phyloP scores from a whole-genome alignment of 805 yeast species.

The Wickerhamiella hasegawae region DNA sequence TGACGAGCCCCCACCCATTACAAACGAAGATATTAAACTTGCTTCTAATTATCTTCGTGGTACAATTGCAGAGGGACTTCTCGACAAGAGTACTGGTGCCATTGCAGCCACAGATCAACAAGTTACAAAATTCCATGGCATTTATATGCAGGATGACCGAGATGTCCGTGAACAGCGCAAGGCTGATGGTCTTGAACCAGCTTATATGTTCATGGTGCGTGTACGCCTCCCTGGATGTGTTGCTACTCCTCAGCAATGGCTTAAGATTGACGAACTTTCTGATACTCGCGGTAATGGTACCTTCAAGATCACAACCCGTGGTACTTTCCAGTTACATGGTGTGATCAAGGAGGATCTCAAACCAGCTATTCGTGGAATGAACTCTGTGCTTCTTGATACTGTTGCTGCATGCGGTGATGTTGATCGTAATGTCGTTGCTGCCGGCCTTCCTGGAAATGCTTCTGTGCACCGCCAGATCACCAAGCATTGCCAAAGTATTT shows the following conservation, averaged over 20 bases:
- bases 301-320: constrained; percentile 87
- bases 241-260: constrained; percentile 80
- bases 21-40: constrained; percentile 90
- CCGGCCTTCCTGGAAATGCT: constrained; percentile 78
- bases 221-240: constrained; percentile 89
- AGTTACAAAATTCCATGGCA: constrained; percentile 93
- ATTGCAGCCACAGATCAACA: constrained; percentile 84
- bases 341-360: constrained; percentile 78
- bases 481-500: constrained; percentile 43
- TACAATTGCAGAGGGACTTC: constrained; percentile 73
- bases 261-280: constrained; percentile 67
- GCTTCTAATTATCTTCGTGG: constrained; percentile 82
- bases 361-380: constrained; percentile 86
- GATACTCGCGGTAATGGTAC: constrained; percentile 80
- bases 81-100: constrained; percentile 76
- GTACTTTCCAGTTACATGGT: constrained; percentile 93
- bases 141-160: constrained; percentile 97
- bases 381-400: constrained; percentile 78
- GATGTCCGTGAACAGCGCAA: constrained; percentile 88
- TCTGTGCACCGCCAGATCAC: constrained; percentile 65
- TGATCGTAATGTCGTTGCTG: constrained; percentile 83
- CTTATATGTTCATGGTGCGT: constrained; percentile 93
- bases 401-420: constrained; percentile 98
- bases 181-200: constrained; percentile 86
- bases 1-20: constrained; percentile 82